Conservation (phyloP, 768 basidiomycete species). For the Asterophora parasitica region DNA sequence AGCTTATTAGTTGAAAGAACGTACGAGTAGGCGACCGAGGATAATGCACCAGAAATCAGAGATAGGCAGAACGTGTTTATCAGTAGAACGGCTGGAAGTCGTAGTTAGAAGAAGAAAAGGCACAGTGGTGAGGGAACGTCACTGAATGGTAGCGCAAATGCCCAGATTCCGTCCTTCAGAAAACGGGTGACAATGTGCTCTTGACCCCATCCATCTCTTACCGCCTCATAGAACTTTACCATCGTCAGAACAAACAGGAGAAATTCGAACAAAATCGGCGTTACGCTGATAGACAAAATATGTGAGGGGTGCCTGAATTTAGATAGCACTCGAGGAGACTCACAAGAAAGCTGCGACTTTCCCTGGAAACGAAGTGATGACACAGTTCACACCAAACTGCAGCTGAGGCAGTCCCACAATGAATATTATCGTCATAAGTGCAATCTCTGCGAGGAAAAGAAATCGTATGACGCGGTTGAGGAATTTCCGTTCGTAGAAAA, state of each 20-base stretch:
- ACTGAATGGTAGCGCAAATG: slow-evolving; percentile 1
- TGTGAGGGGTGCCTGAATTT: not conserved
- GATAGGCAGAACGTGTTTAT: slow-evolving; percentile 17
- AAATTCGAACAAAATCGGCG: slow-evolving; percentile 19
- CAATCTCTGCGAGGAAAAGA: slow-evolving; percentile 13
- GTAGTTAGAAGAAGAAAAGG: slow-evolving; percentile 22
- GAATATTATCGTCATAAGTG: slow-evolving; percentile 14
- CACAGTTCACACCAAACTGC: slow-evolving; percentile 17
- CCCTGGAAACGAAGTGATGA: slow-evolving; percentile 16
- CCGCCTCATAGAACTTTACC: not conserved
- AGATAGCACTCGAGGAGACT: slow-evolving; percentile 2
- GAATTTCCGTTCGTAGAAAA: slow-evolving; percentile 13
- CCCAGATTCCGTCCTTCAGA: not conserved
- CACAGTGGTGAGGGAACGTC: slow-evolving; percentile 1
- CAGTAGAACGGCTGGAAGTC: slow-evolving; percentile 14
- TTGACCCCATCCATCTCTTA: not conserved
- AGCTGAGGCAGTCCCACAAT: slow-evolving; percentile 7
- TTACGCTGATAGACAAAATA: slow-evolving; percentile 5
- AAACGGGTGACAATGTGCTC: not conserved
- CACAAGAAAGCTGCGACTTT: slow-evolving; percentile 16
- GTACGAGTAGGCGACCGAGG: slow-evolving; percentile 19
- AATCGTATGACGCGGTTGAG: slow-evolving; percentile 12
- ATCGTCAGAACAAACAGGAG: not conserved
- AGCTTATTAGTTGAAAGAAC: slow-evolving; percentile 4
- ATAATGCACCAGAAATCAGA: slow-evolving; percentile 12